Evolutionary conservation across 2,329 filamentous ascomycete species (phyloP), one percentile per base, ranked within the genome.

Genomic region (Cryphonectria parasitica): DNA sequence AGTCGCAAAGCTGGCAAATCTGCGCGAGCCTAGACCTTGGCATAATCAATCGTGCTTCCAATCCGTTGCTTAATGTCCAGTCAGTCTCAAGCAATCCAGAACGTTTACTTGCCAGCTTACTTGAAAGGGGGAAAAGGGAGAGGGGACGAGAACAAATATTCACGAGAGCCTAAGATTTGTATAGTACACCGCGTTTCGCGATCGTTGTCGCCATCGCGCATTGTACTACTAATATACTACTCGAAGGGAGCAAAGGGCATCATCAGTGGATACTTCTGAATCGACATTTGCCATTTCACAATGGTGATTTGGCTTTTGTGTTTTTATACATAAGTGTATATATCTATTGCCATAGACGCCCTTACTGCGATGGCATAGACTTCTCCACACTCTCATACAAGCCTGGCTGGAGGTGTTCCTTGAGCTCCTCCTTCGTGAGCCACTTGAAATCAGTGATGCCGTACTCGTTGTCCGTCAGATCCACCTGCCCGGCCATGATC

Each of bases 401-500:
- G 70, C 88, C 84, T 4, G 82, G 80, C 39, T 87, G 82, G 61
- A 98, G 87, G 74, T 86, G 84, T 75, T 89, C 83, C 80, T 91
- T 80, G 69, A 98, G 86, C 87, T 99, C 96, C 73, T 97, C 93
- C 81, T 92, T 95, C 34, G 93, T 91, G 77, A 98, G 82, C 96
- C 96, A 99, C 83, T 92, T 90, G 84, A 96, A 99, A 79, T 98
- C 94, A 68, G 86, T 85, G 68, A 96, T 85, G 7, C 91, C 92
- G 69, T 92, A 87, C 72, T 84, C 83, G 82, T 96, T 97, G 71
- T 84, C 85, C 73, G 85, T 84, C 67, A 98, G 81, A 80, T 97
- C 88, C 41, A 92, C 94, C 83, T 98, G 96, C n/a, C 96, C 96
- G 45, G 95, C 94, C 92, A 98, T 93, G 80, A 99, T 98, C 74